Percentiles rank a stretch among this genome's conserved stretches.
phyloP scores from a whole-genome alignment of 139 green algal genomes.

The Zygnema cylindricum region DNA sequence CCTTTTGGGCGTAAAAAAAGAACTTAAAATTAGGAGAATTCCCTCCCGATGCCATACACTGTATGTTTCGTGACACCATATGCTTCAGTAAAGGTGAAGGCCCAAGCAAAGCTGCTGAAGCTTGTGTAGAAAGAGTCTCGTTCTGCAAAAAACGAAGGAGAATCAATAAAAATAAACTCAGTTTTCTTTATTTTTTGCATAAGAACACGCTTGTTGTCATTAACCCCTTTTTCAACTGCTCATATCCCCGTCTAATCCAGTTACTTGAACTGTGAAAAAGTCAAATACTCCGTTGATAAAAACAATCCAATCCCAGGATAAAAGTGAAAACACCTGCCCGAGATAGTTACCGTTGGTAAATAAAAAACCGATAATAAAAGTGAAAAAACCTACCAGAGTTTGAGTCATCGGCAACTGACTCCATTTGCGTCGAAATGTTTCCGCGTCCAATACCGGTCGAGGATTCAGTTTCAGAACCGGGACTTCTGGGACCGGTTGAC shows the following conservation, averaged over 20 bases:
- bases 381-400: constrained; percentile 48
- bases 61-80: constrained; percentile 70
- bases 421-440: constrained; percentile 80
- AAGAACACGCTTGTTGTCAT: too few species aligned
- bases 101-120: not conserved
- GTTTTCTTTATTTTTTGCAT: too few species aligned
- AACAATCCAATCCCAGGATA: too few species aligned
- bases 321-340: too few species aligned
- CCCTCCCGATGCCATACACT: constrained; percentile 80
- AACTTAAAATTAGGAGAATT: constrained; percentile 74
- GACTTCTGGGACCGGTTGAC: not conserved
- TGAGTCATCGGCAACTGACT: constrained; percentile 62
- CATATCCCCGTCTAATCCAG: too few species aligned
- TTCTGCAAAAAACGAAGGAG: constrained; percentile 38
- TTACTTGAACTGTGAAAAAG: too few species aligned
- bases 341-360: too few species aligned
- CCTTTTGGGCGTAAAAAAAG: constrained; percentile 81
- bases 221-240: too few species aligned
- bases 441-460: constrained; percentile 56
- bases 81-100: constrained; percentile 58
- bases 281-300: too few species aligned
- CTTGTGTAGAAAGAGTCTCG: constrained; percentile 10
- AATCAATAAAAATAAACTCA: constrained; percentile 39
- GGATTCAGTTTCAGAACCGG: constrained; percentile 40
- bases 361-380: too few species aligned